Evolutionary conservation across 495 filamentous ascomycete species (phyloP).

Genomic region (Penicillium arizonense): DNA sequence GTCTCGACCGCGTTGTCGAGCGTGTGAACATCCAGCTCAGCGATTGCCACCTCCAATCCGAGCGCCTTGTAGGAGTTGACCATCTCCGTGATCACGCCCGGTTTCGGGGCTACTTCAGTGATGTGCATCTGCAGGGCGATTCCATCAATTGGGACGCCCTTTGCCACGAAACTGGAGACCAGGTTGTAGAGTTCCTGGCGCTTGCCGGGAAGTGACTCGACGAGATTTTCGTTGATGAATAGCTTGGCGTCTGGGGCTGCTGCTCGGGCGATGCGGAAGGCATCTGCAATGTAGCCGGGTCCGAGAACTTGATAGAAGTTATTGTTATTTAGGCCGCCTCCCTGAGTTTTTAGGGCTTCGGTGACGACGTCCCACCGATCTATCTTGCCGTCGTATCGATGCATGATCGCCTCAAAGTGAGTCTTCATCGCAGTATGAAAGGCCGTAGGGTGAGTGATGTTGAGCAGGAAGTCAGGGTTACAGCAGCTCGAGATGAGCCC

Average conservation of each 20-base stretch:
- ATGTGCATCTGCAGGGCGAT: background rate
- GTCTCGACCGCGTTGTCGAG: background rate
- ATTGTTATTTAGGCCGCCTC: conserved; percentile 7
- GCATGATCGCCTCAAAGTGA: conserved; percentile 4
- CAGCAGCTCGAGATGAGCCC: conserved; percentile 17
- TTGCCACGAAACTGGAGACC: background rate
- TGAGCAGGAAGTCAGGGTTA: conserved; percentile 13
- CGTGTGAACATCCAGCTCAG: background rate
- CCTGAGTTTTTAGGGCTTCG: conserved; percentile 8
- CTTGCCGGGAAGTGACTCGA: background rate
- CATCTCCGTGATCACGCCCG: background rate
- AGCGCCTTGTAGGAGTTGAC: background rate
- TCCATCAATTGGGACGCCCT: background rate
- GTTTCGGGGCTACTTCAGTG: background rate
- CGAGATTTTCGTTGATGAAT: background rate
- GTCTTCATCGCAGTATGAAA: conserved; percentile 7
- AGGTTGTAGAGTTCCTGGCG: background rate
- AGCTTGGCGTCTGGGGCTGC: background rate
- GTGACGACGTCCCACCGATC: conserved; percentile 14
- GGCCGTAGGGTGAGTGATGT: conserved; percentile 9
- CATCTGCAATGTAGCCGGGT: background rate
- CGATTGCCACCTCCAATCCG: background rate
- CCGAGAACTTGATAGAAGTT: background rate
- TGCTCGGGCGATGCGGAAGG: background rate
- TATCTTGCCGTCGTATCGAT: conserved; percentile 7